phyloP scores from a whole-genome alignment of 2,329 filamentous ascomycete genomes.

The Cercospora zeae-maydis region DNA sequence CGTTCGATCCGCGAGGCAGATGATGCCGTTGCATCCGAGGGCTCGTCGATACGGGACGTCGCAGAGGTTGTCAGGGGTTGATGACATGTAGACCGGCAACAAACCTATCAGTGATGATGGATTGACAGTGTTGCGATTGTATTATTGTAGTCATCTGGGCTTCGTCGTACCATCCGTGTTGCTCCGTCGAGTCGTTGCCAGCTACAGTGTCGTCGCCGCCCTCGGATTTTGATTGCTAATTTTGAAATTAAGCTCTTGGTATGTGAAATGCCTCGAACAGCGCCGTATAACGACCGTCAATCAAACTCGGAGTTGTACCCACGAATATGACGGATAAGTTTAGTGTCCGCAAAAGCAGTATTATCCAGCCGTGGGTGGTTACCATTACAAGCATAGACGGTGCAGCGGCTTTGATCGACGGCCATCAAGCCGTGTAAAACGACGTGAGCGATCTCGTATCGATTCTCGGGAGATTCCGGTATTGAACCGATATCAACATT shows the following conservation, averaged over 20 bases:
- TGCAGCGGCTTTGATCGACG: background rate
- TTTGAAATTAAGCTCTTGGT: too few species aligned
- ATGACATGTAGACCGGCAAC: conserved; percentile 4
- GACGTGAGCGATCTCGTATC: background rate
- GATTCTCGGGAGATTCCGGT: background rate
- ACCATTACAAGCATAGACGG: background rate
- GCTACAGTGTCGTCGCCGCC: too few species aligned
- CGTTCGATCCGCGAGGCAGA: conserved; percentile 4
- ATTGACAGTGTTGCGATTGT: conserved; percentile 4
- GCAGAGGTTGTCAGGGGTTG: conserved; percentile 11
- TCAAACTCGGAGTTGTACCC: too few species aligned
- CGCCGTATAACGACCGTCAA: too few species aligned
- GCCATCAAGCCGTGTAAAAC: background rate
- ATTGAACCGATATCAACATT: background rate
- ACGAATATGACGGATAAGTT: background rate
- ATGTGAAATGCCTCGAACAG: too few species aligned
- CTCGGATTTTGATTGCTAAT: too few species aligned
- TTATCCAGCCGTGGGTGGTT: background rate
- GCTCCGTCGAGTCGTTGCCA: conserved; percentile 2
- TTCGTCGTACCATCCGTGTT: conserved; percentile 6
- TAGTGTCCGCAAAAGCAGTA: background rate
- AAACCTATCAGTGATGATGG: conserved; percentile 10
- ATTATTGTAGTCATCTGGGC: conserved; percentile 5
- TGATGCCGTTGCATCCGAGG: conserved; percentile 10
- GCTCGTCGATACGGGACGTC: conserved; percentile 10